Evolutionary conservation across 2,329 filamentous ascomycete genomes (phyloP), one percentile per base, ranked within the genome.

Genomic region (Botryotinia narcissicola): DNA sequence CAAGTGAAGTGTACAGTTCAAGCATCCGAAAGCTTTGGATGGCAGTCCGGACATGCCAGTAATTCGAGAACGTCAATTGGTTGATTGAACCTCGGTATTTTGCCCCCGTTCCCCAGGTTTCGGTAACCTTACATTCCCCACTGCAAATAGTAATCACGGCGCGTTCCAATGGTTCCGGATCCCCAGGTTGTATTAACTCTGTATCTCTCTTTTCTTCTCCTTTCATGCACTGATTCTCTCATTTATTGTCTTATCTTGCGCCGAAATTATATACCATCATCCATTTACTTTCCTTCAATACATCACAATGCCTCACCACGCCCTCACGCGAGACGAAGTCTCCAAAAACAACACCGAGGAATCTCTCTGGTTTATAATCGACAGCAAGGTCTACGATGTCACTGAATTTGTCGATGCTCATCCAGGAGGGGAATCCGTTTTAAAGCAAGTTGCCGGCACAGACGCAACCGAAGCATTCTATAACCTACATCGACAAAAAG

Each of bases 401-500:
- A 91, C 91, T 75, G 93, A 97, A 77, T 97, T 97, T 82, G 83
- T 94, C 78, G 92, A 96, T 80, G 93, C 92, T 35, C 94, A 97
- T 80, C 94, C 94, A 0, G 93, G 94, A 22, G 78, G 93, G 79
- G 90, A 91, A 79, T 90, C 92, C 61, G 93, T 97, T 37, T 88
- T 97, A 54, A 87, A 88, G 71, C 93, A 97, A 83, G 89, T 95
- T 66, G 94, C 92, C 44, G 94, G 94, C 75, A 87, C 89, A 77
- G 94, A 97, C 80, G 93, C 93, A 69, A 97, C 94, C 2, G 84
- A 87, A 51, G 92, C 91, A 73, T 97, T 97, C 83, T 97, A 97
- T 88, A 97, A 97, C 85, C 90, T 97, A 71, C 94, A 97, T 84
- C 87, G 94, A 40, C 93, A 97, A 78, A 94, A 97, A 83, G 93